These are phyloP conservation scores for Lichina pygmaea DNA, from an alignment of 495 filamentous ascomycete genomes.

Conservation along the genomic window DNA sequence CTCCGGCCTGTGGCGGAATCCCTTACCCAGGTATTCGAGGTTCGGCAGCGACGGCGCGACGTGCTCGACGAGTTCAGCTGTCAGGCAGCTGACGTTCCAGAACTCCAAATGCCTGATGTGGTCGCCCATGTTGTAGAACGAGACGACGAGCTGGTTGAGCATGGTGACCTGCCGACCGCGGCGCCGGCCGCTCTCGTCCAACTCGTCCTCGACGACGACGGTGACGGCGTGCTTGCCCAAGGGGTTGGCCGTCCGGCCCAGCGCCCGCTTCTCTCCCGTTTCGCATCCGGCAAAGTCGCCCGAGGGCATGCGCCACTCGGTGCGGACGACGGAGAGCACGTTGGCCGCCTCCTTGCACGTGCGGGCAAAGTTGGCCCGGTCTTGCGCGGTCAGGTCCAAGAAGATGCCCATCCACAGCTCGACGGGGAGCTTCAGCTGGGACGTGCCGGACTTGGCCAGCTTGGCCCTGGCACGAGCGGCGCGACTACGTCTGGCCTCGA, in stretches of 20 bases:
- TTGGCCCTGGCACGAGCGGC: neutral
- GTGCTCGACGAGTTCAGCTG: neutral
- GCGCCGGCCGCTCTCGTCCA: neutral
- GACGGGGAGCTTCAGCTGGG: neutral
- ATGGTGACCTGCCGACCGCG: neutral
- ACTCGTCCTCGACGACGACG: too few species aligned
- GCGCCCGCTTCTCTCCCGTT: neutral
- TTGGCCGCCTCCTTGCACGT: neutral
- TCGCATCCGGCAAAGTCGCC: constrained; percentile 1
- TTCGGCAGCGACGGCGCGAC: neutral
- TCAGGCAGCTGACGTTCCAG: neutral
- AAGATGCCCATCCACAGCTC: neutral
- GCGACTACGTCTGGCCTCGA: neutral
- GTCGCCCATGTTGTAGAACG: neutral
- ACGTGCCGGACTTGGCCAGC: neutral
- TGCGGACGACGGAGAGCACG: neutral
- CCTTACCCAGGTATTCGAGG: neutral
- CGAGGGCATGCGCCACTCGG: neutral
- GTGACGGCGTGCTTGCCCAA: neutral
- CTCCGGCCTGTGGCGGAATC: neutral
- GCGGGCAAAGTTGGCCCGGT: neutral
- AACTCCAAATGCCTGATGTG: neutral
- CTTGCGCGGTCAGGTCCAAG: neutral
- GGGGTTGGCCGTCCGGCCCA: neutral
- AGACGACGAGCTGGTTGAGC: neutral